phyloP scores from a whole-genome alignment of 306 rosid genomes.

The Castanea sativa region DNA sequence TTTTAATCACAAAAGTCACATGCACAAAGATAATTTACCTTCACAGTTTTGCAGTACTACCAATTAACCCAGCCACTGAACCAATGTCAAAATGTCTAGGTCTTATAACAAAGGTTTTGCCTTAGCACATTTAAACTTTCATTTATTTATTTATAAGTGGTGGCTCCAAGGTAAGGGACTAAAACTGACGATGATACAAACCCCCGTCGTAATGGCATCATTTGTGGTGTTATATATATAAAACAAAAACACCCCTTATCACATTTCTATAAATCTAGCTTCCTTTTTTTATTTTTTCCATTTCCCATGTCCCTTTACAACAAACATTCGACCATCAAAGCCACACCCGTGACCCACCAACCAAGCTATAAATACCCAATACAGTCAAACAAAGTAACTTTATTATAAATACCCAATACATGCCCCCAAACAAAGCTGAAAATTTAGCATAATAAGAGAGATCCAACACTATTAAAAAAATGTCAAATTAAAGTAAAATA shows the following conservation, averaged over 20 bases:
- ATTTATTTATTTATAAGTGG: too few relatives aligned
- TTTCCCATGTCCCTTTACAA: background rate
- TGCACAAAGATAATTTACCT: background rate
- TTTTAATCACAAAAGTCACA: too few relatives aligned
- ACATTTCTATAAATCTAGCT: background rate
- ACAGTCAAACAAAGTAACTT: background rate
- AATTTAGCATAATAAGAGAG: too few relatives aligned
- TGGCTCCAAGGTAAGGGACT: too few relatives aligned
- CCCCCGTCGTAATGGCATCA: too few relatives aligned
- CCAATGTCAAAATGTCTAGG: background rate
- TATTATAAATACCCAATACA: background rate
- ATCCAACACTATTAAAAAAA: too few relatives aligned
- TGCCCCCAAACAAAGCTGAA: background rate
- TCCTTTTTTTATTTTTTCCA: background rate
- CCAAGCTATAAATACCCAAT: background rate
- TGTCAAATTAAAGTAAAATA: too few relatives aligned
- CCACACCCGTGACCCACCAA: background rate
- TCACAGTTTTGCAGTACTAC: background rate
- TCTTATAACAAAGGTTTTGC: background rate
- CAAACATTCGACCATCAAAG: background rate
- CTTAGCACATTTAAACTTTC: too few relatives aligned
- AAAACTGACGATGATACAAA: too few relatives aligned
- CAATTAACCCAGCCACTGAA: background rate
- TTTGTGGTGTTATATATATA: too few relatives aligned
- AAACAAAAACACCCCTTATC: background rate